Base-by-base conservation (phyloP, 2,329 filamentous ascomycete species). In the Mycosphaerella arachidis region DNA sequence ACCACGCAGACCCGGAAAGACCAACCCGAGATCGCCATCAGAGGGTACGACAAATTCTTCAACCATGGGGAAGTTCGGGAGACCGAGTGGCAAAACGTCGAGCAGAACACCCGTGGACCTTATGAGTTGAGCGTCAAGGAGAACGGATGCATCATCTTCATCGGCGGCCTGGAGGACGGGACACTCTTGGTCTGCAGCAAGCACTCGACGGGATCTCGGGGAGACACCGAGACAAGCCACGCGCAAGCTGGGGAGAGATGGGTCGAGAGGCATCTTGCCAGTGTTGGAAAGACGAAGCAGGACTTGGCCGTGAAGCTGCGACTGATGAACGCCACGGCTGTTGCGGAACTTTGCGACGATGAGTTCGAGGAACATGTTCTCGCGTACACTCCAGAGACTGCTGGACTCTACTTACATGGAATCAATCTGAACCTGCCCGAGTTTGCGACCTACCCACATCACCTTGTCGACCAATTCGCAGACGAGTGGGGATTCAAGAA, bases 31-130 rank as follows among this genome's bases (percentile, higher is more conserved):
- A 97, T 99, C 67, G 89, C 84, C 1, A 86, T 91, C 53, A 84
- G 94, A 68, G 94, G 94, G 55, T 99, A 99, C 76, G 93, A 99
- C 81, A 99, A 99, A 77, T 99, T 99, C 79, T 99, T 99, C 84
- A 99, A 99, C 69, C 83, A 91, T 45, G 84, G 85, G 54, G 94
- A 99, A 77, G 88, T 96, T 7, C 75, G 79, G 51, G 85, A 89
- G 65, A 99, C 94, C 3, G 83, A 87, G 68, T 99, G 94, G 94
- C 75, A 79, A 16, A 90, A 88, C 70, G 91, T 99, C 61, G 81
- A 88, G 71, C 76, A 77, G 30, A 82, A 89, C 58, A 97, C 94
- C 0, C 79, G 85, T 64, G 92, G 91, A 0, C 94, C 94, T 0
- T 99, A 97, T 69, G 94, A 99, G 76, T 79, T 99, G 58, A 97